Evolutionary conservation across 331 rosid genomes (phyloP).

Genomic region (Quercus lobata): DNA sequence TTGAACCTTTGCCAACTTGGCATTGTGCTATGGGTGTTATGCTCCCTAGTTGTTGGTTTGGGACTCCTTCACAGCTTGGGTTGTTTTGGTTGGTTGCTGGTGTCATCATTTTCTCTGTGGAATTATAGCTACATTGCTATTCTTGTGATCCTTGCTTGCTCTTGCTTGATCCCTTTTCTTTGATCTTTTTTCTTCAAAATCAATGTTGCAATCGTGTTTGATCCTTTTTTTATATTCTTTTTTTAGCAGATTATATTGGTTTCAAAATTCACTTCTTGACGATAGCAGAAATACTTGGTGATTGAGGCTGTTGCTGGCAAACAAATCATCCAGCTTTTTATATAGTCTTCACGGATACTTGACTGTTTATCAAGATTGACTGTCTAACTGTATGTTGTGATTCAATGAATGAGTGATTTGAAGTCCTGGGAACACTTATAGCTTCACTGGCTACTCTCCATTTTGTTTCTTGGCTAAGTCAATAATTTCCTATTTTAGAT

Average conservation of each 20-base stretch:
- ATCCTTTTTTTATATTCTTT: conserved; percentile 2
- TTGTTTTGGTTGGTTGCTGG: not conserved
- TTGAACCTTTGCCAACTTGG: not conserved
- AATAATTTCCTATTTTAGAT: conserved; percentile 32
- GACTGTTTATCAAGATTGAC: conserved; percentile 12
- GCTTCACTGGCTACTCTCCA: not conserved
- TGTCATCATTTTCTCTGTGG: not conserved
- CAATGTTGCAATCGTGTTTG: not conserved
- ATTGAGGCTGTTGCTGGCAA: conserved; percentile 7
- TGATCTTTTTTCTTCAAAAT: conserved; percentile 1
- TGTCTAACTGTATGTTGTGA: not conserved
- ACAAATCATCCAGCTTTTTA: conserved; percentile 18
- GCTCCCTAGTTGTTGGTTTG: not conserved
- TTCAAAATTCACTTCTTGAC: not conserved
- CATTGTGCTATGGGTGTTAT: not conserved
- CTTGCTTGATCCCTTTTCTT: not conserved
- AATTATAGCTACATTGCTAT: not conserved
- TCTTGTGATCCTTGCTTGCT: conserved; percentile 1
- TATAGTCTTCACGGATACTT: not conserved
- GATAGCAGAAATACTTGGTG: not conserved
- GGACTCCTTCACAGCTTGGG: not conserved
- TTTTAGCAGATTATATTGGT: conserved; percentile 43
- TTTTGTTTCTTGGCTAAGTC: conserved; percentile 1
- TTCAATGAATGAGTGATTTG: conserved; percentile 1
- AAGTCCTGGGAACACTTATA: conserved; percentile 7